These are phyloP conservation scores for Trichophyton mentagrophytes DNA, from an alignment of 2,329 filamentous ascomycete species.

Conservation along the genomic window DNA sequence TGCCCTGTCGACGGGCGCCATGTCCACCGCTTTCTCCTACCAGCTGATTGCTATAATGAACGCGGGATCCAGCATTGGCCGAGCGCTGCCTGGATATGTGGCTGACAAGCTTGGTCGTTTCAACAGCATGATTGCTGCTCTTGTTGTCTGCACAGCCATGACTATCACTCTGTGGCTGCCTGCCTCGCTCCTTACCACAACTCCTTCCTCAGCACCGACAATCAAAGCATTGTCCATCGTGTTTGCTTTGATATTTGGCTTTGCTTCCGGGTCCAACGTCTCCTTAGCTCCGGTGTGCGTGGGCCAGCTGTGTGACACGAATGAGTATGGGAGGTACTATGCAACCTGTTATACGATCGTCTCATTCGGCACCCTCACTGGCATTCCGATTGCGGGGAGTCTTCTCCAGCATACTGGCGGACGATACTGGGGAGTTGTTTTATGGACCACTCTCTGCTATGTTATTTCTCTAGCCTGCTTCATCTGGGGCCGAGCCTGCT, in stretches of 20 bases:
- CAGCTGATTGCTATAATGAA: background rate
- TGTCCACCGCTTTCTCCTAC: background rate
- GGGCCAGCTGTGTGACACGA: conserved; percentile 19
- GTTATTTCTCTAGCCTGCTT: background rate
- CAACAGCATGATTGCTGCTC: conserved; percentile 42
- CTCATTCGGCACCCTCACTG: conserved; percentile 16
- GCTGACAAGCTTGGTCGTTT: conserved; percentile 43
- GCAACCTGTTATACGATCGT: conserved; percentile 19
- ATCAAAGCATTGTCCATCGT: conserved; percentile 32
- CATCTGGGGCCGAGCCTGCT: conserved; percentile 2
- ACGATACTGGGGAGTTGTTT: conserved; percentile 8
- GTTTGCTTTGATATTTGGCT: conserved; percentile 17
- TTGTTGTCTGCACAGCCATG: conserved; percentile 33
- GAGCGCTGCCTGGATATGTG: conserved; percentile 42
- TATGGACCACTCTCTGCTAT: conserved; percentile 3
- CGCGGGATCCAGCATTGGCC: conserved; percentile 23
- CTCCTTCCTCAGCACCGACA: conserved; percentile 23
- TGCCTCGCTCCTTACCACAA: conserved; percentile 16
- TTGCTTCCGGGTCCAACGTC: conserved; percentile 20
- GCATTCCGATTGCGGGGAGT: conserved; percentile 19
- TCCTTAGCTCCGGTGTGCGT: conserved; percentile 23
- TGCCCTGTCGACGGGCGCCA: conserved; percentile 2
- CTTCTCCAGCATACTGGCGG: conserved; percentile 13
- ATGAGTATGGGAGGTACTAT: conserved; percentile 19
- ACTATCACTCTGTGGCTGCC: conserved; percentile 45